These are phyloP conservation scores for Daedalea quercina DNA, from an alignment of 768 basidiomycete species.

Conservation along the genomic window DNA sequence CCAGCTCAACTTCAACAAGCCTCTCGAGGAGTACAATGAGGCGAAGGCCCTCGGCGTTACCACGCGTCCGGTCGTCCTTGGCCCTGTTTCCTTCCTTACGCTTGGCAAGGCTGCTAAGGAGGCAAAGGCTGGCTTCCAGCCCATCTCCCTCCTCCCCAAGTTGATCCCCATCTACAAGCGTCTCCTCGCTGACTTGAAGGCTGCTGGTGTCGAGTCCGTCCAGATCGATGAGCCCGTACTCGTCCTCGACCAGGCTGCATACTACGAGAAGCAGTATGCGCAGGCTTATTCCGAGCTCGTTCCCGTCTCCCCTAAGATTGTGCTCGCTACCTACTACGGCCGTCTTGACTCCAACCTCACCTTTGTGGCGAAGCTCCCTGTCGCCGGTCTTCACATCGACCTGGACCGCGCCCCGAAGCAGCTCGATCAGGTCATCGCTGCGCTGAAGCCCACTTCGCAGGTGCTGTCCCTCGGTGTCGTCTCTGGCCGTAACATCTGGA, in stretches of 20 bases:
- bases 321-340: slow-evolving; percentile 94
- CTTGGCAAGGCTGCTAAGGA: slow-evolving; percentile 90
- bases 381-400: slow-evolving; percentile 94
- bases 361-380: slow-evolving; percentile 85
- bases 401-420: slow-evolving; percentile 90
- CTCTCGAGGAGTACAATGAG: slow-evolving; percentile 89
- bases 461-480: slow-evolving; percentile 91
- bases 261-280: slow-evolving; percentile 73
- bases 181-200: slow-evolving; percentile 85
- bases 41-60: slow-evolving; percentile 83
- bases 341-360: slow-evolving; percentile 90
- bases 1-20: slow-evolving; percentile 95
- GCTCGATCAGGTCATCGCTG: slow-evolving; percentile 73
- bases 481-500: slow-evolving; percentile 99
- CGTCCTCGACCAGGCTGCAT: slow-evolving; percentile 79
- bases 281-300: slow-evolving; percentile 76
- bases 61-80: slow-evolving; percentile 94
- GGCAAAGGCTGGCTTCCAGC: slow-evolving; percentile 77
- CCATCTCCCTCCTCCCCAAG: slow-evolving; percentile 84
- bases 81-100: slow-evolving; percentile 91
- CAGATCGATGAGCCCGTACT: slow-evolving; percentile 97
- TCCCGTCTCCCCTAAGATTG: slow-evolving; percentile 82
- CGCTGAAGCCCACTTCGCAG: slow-evolving; percentile 76
- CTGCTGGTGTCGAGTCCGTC: slow-evolving; percentile 89
- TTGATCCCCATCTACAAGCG: slow-evolving; percentile 89